Conservation (phyloP, 257 asterid species). For the Nicotiana undulata region DNA sequence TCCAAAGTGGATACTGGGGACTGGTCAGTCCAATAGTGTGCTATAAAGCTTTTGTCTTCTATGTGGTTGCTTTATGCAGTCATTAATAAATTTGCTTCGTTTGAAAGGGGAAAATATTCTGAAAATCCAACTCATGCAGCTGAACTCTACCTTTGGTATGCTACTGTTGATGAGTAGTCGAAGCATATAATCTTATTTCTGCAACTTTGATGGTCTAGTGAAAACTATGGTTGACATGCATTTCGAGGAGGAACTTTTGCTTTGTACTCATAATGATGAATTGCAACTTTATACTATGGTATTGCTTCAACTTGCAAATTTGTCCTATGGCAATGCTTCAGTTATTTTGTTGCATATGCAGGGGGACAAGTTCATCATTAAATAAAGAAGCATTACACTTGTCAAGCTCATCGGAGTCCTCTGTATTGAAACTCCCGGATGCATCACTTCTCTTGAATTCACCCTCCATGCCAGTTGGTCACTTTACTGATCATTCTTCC, state of each 20-base stretch:
- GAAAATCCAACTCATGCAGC: neutral
- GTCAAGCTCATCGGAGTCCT: slow-evolving; percentile 24
- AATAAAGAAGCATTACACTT: slow-evolving; percentile 21
- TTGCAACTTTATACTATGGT: neutral
- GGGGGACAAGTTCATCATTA: slow-evolving; percentile 21
- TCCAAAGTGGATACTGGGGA: neutral
- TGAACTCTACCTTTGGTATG: neutral
- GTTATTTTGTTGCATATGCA: slow-evolving; percentile 11
- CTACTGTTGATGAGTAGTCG: neutral
- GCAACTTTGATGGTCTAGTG: neutral
- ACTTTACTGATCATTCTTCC: slow-evolving; percentile 53
- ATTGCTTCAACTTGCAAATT: neutral
- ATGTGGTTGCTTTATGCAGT: neutral
- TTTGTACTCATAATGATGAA: neutral
- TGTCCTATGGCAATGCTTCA: neutral
- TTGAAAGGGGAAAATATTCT: neutral
- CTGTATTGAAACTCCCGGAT: slow-evolving; percentile 62
- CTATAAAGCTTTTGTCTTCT: neutral
- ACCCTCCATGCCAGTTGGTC: slow-evolving; percentile 32
- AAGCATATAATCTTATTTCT: neutral
- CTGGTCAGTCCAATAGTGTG: neutral
- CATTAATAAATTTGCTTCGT: neutral
- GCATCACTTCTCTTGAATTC: slow-evolving; percentile 68
- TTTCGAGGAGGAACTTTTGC: neutral
- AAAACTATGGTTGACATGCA: neutral